phyloP scores from a whole-genome alignment of 441 rosid species.

The Euphorbia corollata region DNA sequence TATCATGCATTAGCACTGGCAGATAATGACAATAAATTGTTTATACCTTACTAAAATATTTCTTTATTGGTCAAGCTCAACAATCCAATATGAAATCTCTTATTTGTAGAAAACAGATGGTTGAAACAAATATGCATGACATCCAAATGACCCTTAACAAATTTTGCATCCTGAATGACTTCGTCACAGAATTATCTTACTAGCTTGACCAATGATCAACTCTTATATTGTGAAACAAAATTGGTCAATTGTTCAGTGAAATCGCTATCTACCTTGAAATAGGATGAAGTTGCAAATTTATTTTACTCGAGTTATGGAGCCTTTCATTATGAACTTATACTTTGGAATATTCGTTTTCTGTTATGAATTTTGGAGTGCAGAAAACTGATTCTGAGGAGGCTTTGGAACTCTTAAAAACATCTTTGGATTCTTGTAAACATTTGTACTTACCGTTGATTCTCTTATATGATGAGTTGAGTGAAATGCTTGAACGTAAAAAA shows the following conservation, averaged over 20 bases:
- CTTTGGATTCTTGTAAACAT: constrained; percentile 65
- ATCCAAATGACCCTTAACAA: not conserved
- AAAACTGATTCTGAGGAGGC: constrained; percentile 61
- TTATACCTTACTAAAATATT: not conserved
- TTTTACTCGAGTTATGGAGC: not conserved
- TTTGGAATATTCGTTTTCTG: constrained; percentile 10
- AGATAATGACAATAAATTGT: too few relatives aligned
- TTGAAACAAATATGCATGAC: not conserved
- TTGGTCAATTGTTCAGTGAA: not conserved
- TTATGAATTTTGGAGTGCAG: constrained; percentile 31
- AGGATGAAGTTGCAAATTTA: not conserved
- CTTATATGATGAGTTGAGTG: constrained; percentile 68
- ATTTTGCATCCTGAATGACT: not conserved
- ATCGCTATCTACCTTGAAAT: not conserved
- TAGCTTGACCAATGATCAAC: not conserved
- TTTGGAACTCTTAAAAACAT: constrained; percentile 64
- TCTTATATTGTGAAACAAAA: not conserved
- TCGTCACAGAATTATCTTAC: not conserved
- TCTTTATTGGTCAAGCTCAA: not conserved
- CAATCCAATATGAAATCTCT: not conserved
- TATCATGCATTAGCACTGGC: too few relatives aligned
- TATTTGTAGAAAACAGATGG: not conserved
- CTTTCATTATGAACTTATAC: not conserved
- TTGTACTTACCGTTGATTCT: constrained; percentile 45
- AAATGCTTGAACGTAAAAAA: constrained; percentile 41